Evolutionary conservation across 371 early-diverging fungal genomes (phyloP).

Genomic region (Lichtheimia ornata): DNA sequence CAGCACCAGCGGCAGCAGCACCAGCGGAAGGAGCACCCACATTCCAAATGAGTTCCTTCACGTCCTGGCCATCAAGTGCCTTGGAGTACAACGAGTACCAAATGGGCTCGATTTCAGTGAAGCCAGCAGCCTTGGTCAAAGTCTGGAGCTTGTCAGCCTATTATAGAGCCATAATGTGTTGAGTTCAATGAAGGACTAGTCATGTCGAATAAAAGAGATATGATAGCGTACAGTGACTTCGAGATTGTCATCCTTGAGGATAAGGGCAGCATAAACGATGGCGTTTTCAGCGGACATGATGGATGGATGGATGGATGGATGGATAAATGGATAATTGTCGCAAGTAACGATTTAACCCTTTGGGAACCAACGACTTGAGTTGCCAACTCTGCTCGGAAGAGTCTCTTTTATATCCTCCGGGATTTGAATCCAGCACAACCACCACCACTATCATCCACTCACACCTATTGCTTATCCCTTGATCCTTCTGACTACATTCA

Average conservation of each 20-base stretch:
- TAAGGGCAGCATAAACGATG: slow-evolving; percentile 95
- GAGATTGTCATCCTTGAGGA: slow-evolving; percentile 96
- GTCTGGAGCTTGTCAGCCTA: slow-evolving; percentile 95
- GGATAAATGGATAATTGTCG: not conserved
- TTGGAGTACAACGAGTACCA: slow-evolving; percentile 97
- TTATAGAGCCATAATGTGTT: not conserved
- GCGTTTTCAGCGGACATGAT: slow-evolving; percentile 82
- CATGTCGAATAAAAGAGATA: not conserved
- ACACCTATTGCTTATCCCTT: no score
- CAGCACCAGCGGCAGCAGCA: slow-evolving; percentile 56
- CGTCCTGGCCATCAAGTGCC: slow-evolving; percentile 94
- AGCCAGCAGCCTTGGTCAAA: slow-evolving; percentile 89
- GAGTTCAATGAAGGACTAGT: not conserved
- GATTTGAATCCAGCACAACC: no score
- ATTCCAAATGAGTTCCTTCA: slow-evolving; percentile 89
- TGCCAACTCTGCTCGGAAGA: no score
- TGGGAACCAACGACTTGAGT: no score
- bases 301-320: slow-evolving; percentile 2
- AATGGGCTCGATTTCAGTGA: slow-evolving; percentile 89
- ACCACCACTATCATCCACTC: no score
- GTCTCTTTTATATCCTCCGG: no score
- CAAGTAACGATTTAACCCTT: no score
- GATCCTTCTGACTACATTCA: no score
- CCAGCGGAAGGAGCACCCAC: slow-evolving; percentile 82
- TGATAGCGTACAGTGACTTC: slow-evolving; percentile 94